A percentile compares a stretch with the other conserved stretches of the same genome.
phyloP scores from a whole-genome alignment of 148 eudicot species.

The Silene uniflora region DNA sequence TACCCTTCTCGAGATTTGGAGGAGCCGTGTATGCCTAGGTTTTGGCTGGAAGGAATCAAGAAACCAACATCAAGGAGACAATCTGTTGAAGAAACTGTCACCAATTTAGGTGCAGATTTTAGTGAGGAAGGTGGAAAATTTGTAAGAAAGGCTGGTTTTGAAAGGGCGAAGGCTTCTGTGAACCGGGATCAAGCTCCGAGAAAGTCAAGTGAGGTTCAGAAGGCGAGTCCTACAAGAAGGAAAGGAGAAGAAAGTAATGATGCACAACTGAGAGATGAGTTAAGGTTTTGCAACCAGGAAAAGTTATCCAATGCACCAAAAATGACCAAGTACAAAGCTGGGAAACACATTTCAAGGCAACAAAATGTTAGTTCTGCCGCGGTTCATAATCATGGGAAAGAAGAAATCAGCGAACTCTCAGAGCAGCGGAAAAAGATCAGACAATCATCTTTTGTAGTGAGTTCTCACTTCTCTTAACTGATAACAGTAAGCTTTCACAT shows the following conservation, averaged over 20 bases:
- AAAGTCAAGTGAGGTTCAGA: constrained; percentile 25
- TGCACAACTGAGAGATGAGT: constrained; percentile 23
- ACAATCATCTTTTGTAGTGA: constrained; percentile 26
- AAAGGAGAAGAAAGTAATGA: constrained; percentile 34
- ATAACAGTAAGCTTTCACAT: not conserved
- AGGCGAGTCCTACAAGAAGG: constrained; percentile 28
- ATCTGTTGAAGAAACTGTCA: constrained; percentile 8
- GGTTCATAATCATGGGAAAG: constrained; percentile 20
- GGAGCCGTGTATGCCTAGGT: constrained; percentile 19
- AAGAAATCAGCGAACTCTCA: constrained; percentile 19
- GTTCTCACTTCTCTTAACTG: constrained; percentile 30
- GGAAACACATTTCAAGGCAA: constrained; percentile 23
- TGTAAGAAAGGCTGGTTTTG: constrained; percentile 23
- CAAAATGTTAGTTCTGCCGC: constrained; percentile 22
- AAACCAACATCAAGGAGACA: constrained; percentile 28
- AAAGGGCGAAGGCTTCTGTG: constrained; percentile 26
- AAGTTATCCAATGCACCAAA: constrained; percentile 13
- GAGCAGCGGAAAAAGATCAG: constrained; percentile 29
- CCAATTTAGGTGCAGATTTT: constrained; percentile 17
- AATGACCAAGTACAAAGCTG: constrained; percentile 30
- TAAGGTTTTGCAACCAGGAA: constrained; percentile 28
- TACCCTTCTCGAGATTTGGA: constrained; percentile 26
- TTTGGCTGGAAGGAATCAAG: constrained; percentile 15
- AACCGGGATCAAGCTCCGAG: constrained; percentile 27
- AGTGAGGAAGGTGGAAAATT: constrained; percentile 20